A percentile compares a stretch with the other conserved stretches of the same genome.
phyloP scores from a whole-genome alignment of 1,284 basidiomycete species.

The Boletus putidus region DNA sequence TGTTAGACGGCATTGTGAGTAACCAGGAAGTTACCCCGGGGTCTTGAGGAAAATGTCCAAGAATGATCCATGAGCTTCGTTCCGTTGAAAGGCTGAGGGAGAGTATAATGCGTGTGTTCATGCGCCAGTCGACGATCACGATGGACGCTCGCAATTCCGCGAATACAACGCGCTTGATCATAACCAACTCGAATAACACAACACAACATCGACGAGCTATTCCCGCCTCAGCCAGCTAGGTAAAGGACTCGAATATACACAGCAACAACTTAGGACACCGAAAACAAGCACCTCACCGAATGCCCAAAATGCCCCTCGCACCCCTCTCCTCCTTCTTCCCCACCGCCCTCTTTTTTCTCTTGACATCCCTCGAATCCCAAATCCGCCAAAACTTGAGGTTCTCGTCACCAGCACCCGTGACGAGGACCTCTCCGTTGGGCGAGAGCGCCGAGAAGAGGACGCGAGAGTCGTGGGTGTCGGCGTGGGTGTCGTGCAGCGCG shows the following conservation, averaged over 20 bases:
- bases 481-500: slow-evolving; percentile 24
- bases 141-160: too few relatives aligned
- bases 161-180: not conserved
- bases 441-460: slow-evolving; percentile 84
- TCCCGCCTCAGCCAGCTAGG: not conserved
- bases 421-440: slow-evolving; percentile 86
- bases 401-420: slow-evolving; percentile 90
- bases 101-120: too few relatives aligned
- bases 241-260: not conserved
- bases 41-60: too few relatives aligned
- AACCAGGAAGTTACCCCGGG: too few relatives aligned
- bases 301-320: slow-evolving; percentile 38
- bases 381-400: slow-evolving; percentile 91
- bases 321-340: slow-evolving; percentile 40
- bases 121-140: too few relatives aligned
- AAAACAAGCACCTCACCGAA: slow-evolving; percentile 30
- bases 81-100: too few relatives aligned
- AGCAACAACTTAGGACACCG: not conserved
- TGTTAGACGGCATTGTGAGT: too few relatives aligned
- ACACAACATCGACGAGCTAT: too few relatives aligned
- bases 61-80: too few relatives aligned
- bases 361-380: slow-evolving; percentile 58
- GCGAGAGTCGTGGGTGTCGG: slow-evolving; percentile 74
- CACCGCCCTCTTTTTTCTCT: slow-evolving; percentile 48
- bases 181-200: not conserved